Percentiles rank a stretch among this genome's conserved stretches.
Evolutionary conservation across 2,329 filamentous ascomycete genomes (phyloP).

Genomic region (Calonectria multiphialidica): DNA sequence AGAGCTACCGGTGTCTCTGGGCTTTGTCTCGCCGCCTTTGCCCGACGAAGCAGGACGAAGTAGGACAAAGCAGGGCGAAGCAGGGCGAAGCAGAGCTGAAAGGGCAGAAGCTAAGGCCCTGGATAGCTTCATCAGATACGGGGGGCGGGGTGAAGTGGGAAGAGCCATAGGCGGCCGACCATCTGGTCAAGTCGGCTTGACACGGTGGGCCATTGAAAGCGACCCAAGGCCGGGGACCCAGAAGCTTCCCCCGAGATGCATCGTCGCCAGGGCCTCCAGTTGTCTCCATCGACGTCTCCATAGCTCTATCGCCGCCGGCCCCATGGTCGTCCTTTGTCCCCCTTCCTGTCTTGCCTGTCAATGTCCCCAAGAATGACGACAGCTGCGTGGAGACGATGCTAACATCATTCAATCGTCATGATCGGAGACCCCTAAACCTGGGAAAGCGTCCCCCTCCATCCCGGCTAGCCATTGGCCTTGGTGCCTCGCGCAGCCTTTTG

Average conservation of each 20-base stretch:
- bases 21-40: not conserved
- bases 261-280: not conserved
- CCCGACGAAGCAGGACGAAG: not conserved
- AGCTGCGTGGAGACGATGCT: not conserved
- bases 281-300: slow-evolving; percentile 1
- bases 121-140: slow-evolving; percentile 3
- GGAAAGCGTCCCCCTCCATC: not conserved
- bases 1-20: not conserved
- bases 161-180: slow-evolving; percentile 1
- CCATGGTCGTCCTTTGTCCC: not conserved
- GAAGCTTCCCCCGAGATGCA: slow-evolving; percentile 7
- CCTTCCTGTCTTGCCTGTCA: not conserved
- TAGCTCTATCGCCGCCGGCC: not conserved
- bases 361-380: not conserved
- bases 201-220: not conserved
- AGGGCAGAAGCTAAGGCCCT: not conserved
- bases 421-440: not conserved
- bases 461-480: not conserved
- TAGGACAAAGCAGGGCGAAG: not conserved
- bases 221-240: slow-evolving; percentile 8
- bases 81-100: slow-evolving; percentile 4
- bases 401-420: not conserved
- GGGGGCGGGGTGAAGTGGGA: not conserved
- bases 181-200: not conserved
- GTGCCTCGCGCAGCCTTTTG: not conserved